Evolutionary conservation across 2,329 filamentous ascomycete species (phyloP).

Genomic region (Aspergillus ochraceoroseus): DNA sequence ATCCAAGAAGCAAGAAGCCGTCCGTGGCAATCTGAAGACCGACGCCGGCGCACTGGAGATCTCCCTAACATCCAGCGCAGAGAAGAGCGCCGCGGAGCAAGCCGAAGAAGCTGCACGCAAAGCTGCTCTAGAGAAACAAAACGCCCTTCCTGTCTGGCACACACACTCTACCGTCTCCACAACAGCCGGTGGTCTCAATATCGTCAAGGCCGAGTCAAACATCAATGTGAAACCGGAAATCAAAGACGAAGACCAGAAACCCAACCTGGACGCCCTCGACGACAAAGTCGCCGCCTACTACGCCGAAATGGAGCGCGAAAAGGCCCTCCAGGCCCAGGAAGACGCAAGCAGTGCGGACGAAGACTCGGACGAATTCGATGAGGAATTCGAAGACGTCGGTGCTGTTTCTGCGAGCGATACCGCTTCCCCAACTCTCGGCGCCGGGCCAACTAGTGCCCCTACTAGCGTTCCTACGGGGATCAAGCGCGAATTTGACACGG

Average conservation of each 20-base stretch:
- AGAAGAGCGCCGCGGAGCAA: slow-evolving; percentile 48
- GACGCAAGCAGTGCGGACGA: slow-evolving; percentile 42
- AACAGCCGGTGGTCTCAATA: slow-evolving; percentile 22
- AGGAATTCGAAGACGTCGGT: slow-evolving; percentile 45
- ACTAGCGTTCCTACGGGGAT: slow-evolving; percentile 32
- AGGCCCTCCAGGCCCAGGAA: slow-evolving; percentile 40
- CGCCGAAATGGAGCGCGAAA: slow-evolving; percentile 44
- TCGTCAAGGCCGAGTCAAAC: slow-evolving; percentile 32
- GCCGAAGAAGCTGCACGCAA: slow-evolving; percentile 47
- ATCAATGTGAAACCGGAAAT: slow-evolving; percentile 37
- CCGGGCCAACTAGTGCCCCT: slow-evolving; percentile 15
- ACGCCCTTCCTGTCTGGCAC: slow-evolving; percentile 51
- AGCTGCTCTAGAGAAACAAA: slow-evolving; percentile 48
- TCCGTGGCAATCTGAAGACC: slow-evolving; percentile 43
- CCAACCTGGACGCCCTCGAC: slow-evolving; percentile 41
- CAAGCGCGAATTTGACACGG: slow-evolving; percentile 39
- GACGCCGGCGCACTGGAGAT: slow-evolving; percentile 46
- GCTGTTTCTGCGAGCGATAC: slow-evolving; percentile 38
- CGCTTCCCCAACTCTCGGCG: slow-evolving; percentile 30
- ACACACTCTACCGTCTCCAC: slow-evolving; percentile 48
- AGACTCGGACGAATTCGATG: slow-evolving; percentile 40
- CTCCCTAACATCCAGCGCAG: slow-evolving; percentile 46
- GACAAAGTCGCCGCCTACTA: slow-evolving; percentile 47
- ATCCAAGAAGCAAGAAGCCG: slow-evolving; percentile 37
- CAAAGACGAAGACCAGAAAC: slow-evolving; percentile 43